Evolutionary conservation across 2,329 filamentous ascomycete genomes (phyloP).

Genomic region (Trichoderma arundinaceum): DNA sequence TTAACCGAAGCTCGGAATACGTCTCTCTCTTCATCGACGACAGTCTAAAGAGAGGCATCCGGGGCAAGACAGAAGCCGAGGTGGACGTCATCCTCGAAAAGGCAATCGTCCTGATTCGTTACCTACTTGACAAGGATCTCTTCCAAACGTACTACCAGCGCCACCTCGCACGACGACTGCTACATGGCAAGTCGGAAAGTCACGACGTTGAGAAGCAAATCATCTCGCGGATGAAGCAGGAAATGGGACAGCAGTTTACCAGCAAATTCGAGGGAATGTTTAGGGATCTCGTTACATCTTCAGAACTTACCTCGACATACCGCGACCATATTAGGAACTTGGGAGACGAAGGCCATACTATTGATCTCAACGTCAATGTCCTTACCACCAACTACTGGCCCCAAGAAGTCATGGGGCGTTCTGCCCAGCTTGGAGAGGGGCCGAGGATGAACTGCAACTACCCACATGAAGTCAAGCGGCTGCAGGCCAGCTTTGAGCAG

Average conservation of each 20-base stretch:
- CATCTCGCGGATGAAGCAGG: conserved; percentile 95
- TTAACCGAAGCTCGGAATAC: conserved; percentile 83
- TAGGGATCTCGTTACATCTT: conserved; percentile 89
- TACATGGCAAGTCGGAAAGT: conserved; percentile 88
- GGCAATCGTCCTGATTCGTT: conserved; percentile 84
- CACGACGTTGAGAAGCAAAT: conserved; percentile 94
- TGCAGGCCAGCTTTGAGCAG: conserved; percentile 84
- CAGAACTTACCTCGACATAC: conserved; percentile 80
- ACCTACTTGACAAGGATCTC: conserved; percentile 88
- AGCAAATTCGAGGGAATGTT: conserved; percentile 96
- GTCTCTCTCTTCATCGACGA: conserved; percentile 97
- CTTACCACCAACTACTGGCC: conserved; percentile 96
- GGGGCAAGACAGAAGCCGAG: conserved; percentile 88
- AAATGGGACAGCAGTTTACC: conserved; percentile 93
- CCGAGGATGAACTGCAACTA: conserved; percentile 65
- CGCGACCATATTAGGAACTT: conserved; percentile 66
- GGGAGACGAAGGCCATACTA: conserved; percentile 55
- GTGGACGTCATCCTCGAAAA: conserved; percentile 85
- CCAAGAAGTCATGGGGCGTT: conserved; percentile 78
- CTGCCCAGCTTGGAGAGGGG: conserved; percentile 57
- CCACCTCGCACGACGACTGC: conserved; percentile 83
- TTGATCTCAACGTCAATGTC: conserved; percentile 83
- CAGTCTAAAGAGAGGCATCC: conserved; percentile 90
- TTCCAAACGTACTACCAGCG: conserved; percentile 99
- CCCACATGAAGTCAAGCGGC: conserved; percentile 72